A percentile compares a stretch with the other conserved stretches of the same genome.
phyloP scores from a whole-genome alignment of 495 filamentous ascomycete genomes.

The Immersiella caudata region DNA sequence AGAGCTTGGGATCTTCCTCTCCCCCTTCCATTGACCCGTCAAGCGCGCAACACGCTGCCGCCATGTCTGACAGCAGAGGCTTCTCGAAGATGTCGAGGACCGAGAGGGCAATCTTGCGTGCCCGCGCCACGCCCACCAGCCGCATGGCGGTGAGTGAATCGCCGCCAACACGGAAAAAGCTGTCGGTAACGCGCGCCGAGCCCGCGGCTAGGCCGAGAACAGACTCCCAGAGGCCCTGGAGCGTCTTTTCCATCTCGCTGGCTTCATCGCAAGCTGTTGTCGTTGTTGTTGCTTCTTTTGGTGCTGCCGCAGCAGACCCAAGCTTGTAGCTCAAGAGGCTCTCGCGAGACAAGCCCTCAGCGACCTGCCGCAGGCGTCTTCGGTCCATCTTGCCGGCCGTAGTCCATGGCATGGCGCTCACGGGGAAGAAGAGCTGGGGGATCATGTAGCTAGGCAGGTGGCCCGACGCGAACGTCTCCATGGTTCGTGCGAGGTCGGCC shows the following conservation, averaged over 20 bases:
- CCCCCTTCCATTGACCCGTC: neutral
- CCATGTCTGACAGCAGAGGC: slow-evolving; percentile 34
- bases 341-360: slow-evolving; percentile 18
- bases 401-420: slow-evolving; percentile 53
- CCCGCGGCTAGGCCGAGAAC: slow-evolving; percentile 43
- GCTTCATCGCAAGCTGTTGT: slow-evolving; percentile 14
- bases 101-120: slow-evolving; percentile 33
- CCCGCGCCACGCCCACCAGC: slow-evolving; percentile 45
- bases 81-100: slow-evolving; percentile 46
- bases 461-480: slow-evolving; percentile 31
- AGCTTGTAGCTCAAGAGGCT: slow-evolving; percentile 23
- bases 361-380: slow-evolving; percentile 38
- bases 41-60: slow-evolving; percentile 11
- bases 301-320: slow-evolving; percentile 7
- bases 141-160: slow-evolving; percentile 55
- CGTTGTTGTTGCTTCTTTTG: slow-evolving; percentile 3
- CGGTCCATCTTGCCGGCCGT: slow-evolving; percentile 60
- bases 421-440: slow-evolving; percentile 58
- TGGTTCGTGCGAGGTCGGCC: slow-evolving; percentile 2
- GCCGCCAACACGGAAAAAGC: slow-evolving; percentile 54
- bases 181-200: slow-evolving; percentile 41
- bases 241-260: slow-evolving; percentile 38
- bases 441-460: slow-evolving; percentile 55
- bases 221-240: slow-evolving; percentile 51
- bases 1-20: slow-evolving; percentile 38